A percentile compares a stretch with the other conserved stretches of the same genome.
These are phyloP conservation scores for Paracoccidioides brasiliensis DNA, from an alignment of 2,329 filamentous ascomycete genomes.

Conservation along the genomic window DNA sequence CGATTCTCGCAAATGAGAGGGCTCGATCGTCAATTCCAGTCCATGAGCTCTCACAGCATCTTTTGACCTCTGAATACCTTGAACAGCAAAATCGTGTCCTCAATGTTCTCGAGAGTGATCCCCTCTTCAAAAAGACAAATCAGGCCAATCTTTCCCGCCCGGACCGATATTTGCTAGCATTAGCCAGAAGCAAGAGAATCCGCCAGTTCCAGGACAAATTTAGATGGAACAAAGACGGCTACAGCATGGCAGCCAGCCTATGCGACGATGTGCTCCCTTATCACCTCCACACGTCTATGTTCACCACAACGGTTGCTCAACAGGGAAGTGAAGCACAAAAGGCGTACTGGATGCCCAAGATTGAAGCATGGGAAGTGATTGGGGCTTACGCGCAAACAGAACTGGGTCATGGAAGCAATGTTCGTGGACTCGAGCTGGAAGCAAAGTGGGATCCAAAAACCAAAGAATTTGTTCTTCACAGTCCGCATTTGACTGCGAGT, in stretches of 20 bases:
- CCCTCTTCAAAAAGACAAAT: constrained; percentile 38
- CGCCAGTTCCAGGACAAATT: constrained; percentile 34
- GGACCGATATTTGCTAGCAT: constrained; percentile 39
- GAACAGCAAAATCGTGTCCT: constrained; percentile 36
- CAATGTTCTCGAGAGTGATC: constrained; percentile 32
- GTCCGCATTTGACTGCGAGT: constrained; percentile 34
- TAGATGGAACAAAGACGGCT: constrained; percentile 38
- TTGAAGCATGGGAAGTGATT: constrained; percentile 33
- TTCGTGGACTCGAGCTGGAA: constrained; percentile 32
- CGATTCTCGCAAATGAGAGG: constrained; percentile 35
- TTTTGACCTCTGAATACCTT: constrained; percentile 37
- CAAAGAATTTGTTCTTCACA: constrained; percentile 35
- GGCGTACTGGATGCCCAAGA: constrained; percentile 33
- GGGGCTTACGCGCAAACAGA: constrained; percentile 37
- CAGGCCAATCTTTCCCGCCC: constrained; percentile 40
- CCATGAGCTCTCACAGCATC: constrained; percentile 34
- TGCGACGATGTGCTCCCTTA: constrained; percentile 42
- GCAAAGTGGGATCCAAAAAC: constrained; percentile 31
- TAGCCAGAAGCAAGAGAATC: constrained; percentile 40
- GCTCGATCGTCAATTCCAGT: constrained; percentile 32
- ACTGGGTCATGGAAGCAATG: constrained; percentile 36
- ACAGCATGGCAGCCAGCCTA: constrained; percentile 40
- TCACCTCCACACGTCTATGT: constrained; percentile 39
- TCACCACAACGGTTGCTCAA: constrained; percentile 33
- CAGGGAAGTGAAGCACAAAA: constrained; percentile 33